Evolutionary conservation across 192 early-diverging fungal species (phyloP).

Genomic region (Podila minutissima): DNA sequence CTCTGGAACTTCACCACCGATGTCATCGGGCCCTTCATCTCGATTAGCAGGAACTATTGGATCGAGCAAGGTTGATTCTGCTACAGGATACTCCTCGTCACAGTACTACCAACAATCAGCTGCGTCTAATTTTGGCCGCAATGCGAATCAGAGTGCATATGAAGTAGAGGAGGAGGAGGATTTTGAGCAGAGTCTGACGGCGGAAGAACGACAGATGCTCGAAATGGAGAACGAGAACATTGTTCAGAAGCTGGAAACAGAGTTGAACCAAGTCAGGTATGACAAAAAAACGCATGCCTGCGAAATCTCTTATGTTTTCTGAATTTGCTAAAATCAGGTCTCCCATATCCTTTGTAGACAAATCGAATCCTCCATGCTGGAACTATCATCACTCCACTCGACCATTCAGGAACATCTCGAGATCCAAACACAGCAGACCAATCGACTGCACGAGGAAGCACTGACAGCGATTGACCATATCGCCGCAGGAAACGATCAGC

Average conservation of each 20-base stretch:
- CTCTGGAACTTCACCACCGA: conserved; percentile 7
- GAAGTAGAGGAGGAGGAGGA: conserved; percentile 53
- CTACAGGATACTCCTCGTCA: conserved; percentile 26
- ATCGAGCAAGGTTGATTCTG: background rate
- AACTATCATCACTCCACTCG: conserved; percentile 77
- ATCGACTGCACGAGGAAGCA: conserved; percentile 76
- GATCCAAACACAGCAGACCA: conserved; percentile 76
- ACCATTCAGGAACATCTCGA: conserved; percentile 77
- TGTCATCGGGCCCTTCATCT: conserved; percentile 1
- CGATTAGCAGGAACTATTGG: background rate
- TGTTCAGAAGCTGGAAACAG: conserved; percentile 74
- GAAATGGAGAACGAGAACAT: conserved; percentile 75
- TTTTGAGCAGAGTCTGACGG: conserved; percentile 56
- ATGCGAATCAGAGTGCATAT: background rate
- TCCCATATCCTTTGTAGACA: conserved; percentile 36
- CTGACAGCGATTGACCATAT: conserved; percentile 71
- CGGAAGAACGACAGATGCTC: conserved; percentile 69
- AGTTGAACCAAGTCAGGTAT: conserved; percentile 70
- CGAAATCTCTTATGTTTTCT: background rate
- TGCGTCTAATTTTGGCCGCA: background rate
- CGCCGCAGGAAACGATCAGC: conserved; percentile 71
- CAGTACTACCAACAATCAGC: conserved; percentile 31
- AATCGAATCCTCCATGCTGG: conserved; percentile 73
- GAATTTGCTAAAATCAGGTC: background rate
- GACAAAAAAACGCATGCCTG: background rate